Conservation (phyloP, 2,329 filamentous ascomycete genomes). For the Sporothrix schenckii region DNA sequence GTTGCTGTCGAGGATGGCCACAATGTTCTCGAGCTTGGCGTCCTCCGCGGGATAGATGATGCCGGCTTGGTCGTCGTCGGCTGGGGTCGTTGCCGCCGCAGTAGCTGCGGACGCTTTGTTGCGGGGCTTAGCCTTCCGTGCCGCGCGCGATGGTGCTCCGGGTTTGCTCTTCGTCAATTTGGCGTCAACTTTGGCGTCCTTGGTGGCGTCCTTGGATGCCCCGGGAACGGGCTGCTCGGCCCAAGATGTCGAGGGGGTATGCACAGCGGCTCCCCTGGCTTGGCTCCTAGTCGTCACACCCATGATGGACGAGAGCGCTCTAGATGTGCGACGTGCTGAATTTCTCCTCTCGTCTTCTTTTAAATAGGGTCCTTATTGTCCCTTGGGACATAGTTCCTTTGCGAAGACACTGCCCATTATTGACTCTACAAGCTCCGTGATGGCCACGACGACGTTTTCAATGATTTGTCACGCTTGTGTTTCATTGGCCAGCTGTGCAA, state of each 20-base stretch:
- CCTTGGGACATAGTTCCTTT: too few species aligned
- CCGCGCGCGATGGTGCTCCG: not conserved
- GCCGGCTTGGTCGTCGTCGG: not conserved
- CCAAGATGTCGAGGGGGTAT: not conserved
- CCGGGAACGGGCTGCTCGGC: not conserved
- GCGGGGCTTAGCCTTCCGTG: not conserved
- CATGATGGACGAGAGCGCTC: not conserved
- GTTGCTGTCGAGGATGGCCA: not conserved
- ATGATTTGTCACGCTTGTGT: constrained; percentile 1
- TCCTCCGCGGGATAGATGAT: not conserved
- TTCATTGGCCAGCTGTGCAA: not conserved
- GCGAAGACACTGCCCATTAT: not conserved
- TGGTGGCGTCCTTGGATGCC: not conserved
- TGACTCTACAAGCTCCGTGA: not conserved
- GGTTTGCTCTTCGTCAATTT: not conserved
- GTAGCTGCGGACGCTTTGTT: not conserved
- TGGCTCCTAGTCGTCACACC: constrained; percentile 6
- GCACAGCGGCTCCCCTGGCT: not conserved
- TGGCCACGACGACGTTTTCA: not conserved
- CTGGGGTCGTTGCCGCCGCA: not conserved
- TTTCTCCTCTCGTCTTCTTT: not conserved
- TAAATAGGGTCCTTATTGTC: not conserved
- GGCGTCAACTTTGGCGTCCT: not conserved
- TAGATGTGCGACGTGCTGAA: too few species aligned
- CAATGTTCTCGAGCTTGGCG: not conserved